Evolutionary conservation across 371 early-diverging fungal genomes (phyloP).

Genomic region (Neoconidiobolus thromboides): DNA sequence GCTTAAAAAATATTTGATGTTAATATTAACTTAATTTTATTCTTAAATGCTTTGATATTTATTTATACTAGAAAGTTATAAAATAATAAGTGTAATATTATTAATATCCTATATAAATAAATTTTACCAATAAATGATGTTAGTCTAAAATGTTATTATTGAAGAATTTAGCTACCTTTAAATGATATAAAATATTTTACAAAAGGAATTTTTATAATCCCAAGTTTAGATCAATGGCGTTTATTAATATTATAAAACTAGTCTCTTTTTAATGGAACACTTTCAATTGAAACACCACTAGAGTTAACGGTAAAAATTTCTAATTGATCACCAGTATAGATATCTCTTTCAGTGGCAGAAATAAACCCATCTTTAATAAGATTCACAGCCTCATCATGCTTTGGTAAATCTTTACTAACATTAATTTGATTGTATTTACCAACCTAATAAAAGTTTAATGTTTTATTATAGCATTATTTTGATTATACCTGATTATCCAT

Average conservation of each 20-base stretch:
- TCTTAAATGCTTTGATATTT: too few species aligned
- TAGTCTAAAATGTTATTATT: too few species aligned
- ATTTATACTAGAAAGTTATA: too few species aligned
- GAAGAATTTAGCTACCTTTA: too few species aligned
- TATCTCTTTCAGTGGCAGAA: constrained; percentile 97
- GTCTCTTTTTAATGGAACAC: constrained; percentile 58
- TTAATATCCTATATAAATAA: too few species aligned
- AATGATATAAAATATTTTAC: too few species aligned
- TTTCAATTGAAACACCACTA: constrained; percentile 55
- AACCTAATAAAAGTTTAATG: constrained; percentile 13
- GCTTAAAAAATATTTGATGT: too few species aligned
- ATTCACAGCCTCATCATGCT: constrained; percentile 47
- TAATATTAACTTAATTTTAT: too few species aligned
- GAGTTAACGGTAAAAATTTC: constrained; percentile 82
- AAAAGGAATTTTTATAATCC: too few species aligned
- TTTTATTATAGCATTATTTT: neutral
- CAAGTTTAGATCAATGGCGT: too few species aligned
- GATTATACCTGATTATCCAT: constrained; percentile 86
- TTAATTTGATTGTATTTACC: constrained; percentile 21
- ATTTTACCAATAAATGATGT: too few species aligned
- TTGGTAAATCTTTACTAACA: constrained; percentile 15
- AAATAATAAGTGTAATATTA: too few species aligned
- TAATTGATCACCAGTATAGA: constrained; percentile 96
- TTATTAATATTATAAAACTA: constrained; percentile 13
- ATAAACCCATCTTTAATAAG: constrained; percentile 95